Conservation (phyloP, 768 basidiomycete species). For the Fomitopsis pulvina region DNA sequence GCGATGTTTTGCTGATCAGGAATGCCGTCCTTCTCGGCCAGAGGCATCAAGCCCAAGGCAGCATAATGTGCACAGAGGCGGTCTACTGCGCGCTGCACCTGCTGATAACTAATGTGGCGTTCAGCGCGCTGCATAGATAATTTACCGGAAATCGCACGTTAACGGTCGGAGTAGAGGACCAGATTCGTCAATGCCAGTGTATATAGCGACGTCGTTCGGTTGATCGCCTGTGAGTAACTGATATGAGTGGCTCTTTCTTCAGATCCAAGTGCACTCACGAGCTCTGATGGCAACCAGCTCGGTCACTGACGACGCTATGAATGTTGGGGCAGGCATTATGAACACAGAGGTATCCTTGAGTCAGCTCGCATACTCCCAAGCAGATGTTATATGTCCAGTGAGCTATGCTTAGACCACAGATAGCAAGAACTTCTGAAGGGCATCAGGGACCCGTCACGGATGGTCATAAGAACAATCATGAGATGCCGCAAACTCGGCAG, state of each 20-base stretch:
- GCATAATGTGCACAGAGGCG: conserved; percentile 26
- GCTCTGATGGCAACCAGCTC: conserved; percentile 6
- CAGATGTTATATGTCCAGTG: not conserved
- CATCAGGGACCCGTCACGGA: not conserved
- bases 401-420: not conserved
- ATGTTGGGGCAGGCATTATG: conserved; percentile 4
- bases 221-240: not conserved
- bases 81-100: conserved; percentile 4
- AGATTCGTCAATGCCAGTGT: conserved; percentile 7
- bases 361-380: not conserved
- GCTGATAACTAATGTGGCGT: conserved; percentile 4
- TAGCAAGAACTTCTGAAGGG: not conserved
- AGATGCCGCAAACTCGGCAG: not conserved
- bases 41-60: conserved; percentile 19
- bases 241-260: not conserved
- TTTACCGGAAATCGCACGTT: conserved; percentile 1
- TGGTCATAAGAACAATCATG: conserved; percentile 1
- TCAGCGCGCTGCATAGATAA: not conserved
- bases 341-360: not conserved
- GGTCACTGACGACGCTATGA: not conserved
- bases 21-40: conserved; percentile 14
- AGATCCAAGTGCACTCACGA: not conserved
- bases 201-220: conserved; percentile 5
- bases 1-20: conserved; percentile 30
- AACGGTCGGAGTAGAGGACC: conserved; percentile 1